A percentile compares a stretch with the other conserved stretches of the same genome.
Evolutionary conservation across 805 yeast genomes (phyloP).

Genomic region (Zygosaccharomyces gambellarensis): DNA sequence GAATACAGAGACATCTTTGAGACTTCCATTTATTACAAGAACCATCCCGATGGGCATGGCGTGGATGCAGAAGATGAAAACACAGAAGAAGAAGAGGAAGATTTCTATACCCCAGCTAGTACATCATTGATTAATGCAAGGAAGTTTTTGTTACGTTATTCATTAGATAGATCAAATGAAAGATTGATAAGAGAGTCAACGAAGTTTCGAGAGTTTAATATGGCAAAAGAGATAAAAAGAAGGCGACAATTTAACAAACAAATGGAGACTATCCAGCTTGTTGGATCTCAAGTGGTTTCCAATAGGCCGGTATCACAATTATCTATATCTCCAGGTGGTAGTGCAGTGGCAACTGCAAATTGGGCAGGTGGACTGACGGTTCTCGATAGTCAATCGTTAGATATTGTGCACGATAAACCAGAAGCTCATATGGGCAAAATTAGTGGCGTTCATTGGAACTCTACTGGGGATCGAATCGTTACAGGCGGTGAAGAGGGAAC

Average conservation of each 20-base stretch:
- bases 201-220: conserved; percentile 32
- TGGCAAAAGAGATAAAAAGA: conserved; percentile 40
- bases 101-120: conserved; percentile 79
- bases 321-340: conserved; percentile 39
- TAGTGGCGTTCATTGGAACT: conserved; percentile 66
- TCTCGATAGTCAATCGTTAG: conserved; percentile 40
- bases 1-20: conserved; percentile 18
- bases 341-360: conserved; percentile 58
- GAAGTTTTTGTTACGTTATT: conserved; percentile 44
- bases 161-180: conserved; percentile 43
- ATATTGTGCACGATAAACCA: conserved; percentile 17
- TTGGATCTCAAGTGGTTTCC: conserved; percentile 68
- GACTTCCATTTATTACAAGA: conserved; percentile 5
- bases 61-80: conserved; percentile 31
- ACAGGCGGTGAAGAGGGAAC: conserved; percentile 46
- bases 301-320: conserved; percentile 64
- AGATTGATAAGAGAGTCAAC: conserved; percentile 39
- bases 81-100: conserved; percentile 61
- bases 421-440: conserved; percentile 53
- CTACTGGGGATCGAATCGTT: conserved; percentile 31
- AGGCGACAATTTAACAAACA: conserved; percentile 42
- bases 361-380: conserved; percentile 76
- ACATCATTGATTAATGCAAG: conserved; percentile 50
- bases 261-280: conserved; percentile 39
- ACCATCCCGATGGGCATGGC: conserved; percentile 5